Percentiles rank a stretch among this genome's conserved stretches.
Conservation (phyloP, 805 yeast species). For the Candida incommunis region DNA sequence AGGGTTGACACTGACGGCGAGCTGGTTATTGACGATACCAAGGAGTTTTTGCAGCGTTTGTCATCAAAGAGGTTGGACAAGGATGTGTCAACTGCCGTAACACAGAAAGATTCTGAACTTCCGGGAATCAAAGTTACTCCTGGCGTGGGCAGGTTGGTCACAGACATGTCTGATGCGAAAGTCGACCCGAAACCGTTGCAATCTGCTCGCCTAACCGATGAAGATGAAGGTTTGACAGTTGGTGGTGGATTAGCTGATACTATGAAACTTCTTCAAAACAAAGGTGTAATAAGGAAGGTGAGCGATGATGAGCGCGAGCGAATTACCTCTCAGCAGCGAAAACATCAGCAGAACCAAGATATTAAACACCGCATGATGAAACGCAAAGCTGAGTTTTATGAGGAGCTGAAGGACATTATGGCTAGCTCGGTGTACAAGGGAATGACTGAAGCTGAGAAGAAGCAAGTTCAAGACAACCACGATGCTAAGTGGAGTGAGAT, state of each 20-base stretch:
- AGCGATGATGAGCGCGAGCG: constrained; percentile 12
- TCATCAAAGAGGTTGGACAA: neutral
- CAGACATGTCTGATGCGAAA: neutral
- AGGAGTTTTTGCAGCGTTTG: neutral
- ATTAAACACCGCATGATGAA: constrained; percentile 6
- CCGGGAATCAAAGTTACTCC: neutral
- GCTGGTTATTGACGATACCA: neutral
- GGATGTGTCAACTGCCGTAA: neutral
- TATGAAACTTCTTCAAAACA: constrained; percentile 19
- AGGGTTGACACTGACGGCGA: no score
- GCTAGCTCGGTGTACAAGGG: constrained; percentile 6
- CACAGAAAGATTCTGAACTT: neutral
- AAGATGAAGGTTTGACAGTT: constrained; percentile 10
- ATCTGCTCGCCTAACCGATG: constrained; percentile 8
- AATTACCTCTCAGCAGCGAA: constrained; percentile 10
- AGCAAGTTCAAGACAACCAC: constrained; percentile 13
- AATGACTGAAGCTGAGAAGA: constrained; percentile 17
- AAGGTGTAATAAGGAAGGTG: constrained; percentile 16
- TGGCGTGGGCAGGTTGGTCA: neutral
- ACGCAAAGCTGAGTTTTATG: constrained; percentile 12
- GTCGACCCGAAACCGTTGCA: constrained; percentile 2
- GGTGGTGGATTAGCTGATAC: constrained; percentile 25
- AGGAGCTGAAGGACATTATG: constrained; percentile 3
- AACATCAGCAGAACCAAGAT: constrained; percentile 11
- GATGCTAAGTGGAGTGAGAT: neutral